Evolutionary conservation across 2,329 filamentous ascomycete genomes (phyloP).

Genomic region (Ceratocystis eucalypticola): DNA sequence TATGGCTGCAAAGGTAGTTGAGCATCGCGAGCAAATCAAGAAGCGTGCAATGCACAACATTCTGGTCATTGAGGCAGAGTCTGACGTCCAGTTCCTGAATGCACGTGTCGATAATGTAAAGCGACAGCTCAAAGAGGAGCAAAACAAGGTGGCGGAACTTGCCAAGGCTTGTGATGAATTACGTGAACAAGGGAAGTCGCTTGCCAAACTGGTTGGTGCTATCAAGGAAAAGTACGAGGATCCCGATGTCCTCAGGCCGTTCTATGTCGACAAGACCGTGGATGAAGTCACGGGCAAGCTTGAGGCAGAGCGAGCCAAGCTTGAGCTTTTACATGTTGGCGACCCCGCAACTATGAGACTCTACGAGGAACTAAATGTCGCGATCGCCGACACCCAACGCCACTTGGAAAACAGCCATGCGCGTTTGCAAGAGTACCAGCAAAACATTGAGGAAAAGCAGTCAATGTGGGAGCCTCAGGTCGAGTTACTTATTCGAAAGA

Average conservation of each 20-base stretch:
- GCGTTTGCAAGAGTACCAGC: constrained; percentile 41
- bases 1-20: constrained; percentile 8
- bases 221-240: constrained; percentile 27
- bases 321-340: constrained; percentile 68
- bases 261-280: constrained; percentile 37
- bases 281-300: constrained; percentile 62
- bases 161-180: constrained; percentile 29
- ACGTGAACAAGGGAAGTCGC: constrained; percentile 26
- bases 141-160: constrained; percentile 29
- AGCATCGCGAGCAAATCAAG: constrained; percentile 12
- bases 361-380: constrained; percentile 64
- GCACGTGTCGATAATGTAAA: constrained; percentile 49
- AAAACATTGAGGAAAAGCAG: constrained; percentile 52
- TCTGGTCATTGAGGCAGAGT: constrained; percentile 63
- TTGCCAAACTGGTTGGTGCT: constrained; percentile 21
- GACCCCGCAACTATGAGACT: constrained; percentile 63
- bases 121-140: constrained; percentile 35
- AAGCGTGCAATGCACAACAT: constrained; percentile 35
- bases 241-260: constrained; percentile 30
- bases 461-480: constrained; percentile 70
- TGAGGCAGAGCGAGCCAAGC: constrained; percentile 55
- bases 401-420: constrained; percentile 39
- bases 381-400: constrained; percentile 39
- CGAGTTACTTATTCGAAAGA: constrained; percentile 61
- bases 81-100: constrained; percentile 59